phyloP scores from a whole-genome alignment of 1,284 basidiomycete genomes.

The Fomitopsis schrenkii region DNA sequence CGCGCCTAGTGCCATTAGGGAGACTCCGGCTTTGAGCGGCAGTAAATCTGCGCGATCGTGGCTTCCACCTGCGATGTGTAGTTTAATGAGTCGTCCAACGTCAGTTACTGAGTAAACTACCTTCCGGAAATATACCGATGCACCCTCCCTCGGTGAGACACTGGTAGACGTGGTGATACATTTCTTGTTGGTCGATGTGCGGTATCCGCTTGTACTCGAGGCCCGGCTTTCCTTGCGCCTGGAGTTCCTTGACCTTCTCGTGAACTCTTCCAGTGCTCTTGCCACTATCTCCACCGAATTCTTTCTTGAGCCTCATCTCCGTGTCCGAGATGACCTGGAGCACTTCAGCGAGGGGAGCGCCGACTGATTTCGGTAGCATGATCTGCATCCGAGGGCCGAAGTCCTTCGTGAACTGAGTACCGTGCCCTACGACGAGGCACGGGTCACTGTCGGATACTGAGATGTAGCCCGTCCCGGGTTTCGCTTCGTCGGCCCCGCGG shows the following conservation, averaged over 20 bases:
- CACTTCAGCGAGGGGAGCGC: constrained; percentile 80
- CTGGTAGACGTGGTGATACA: constrained; percentile 94
- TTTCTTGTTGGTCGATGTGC: constrained; percentile 88
- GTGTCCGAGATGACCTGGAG: constrained; percentile 90
- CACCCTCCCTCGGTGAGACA: constrained; percentile 84
- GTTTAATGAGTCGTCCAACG: neutral
- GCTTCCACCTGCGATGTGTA: constrained; percentile 70
- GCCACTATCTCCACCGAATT: constrained; percentile 81
- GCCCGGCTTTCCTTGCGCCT: constrained; percentile 52
- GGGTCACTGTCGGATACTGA: constrained; percentile 74
- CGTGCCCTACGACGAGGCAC: constrained; percentile 75
- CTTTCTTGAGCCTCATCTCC: constrained; percentile 79
- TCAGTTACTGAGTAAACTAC: constrained; percentile 34
- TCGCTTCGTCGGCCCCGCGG: constrained; percentile 88
- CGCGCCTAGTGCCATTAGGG: constrained; percentile 94
- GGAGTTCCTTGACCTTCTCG: constrained; percentile 59
- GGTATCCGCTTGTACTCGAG: constrained; percentile 77
- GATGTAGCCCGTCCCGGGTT: constrained; percentile 73
- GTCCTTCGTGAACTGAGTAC: constrained; percentile 78
- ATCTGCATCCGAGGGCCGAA: constrained; percentile 84
- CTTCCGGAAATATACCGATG: constrained; percentile 97
- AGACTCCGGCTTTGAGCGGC: constrained; percentile 93
- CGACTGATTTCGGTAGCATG: constrained; percentile 81
- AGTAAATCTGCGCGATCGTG: constrained; percentile 95
- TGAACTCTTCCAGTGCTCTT: constrained; percentile 71